phyloP scores from a whole-genome alignment of 306 rosid species.

The Cucurbita maxima region DNA sequence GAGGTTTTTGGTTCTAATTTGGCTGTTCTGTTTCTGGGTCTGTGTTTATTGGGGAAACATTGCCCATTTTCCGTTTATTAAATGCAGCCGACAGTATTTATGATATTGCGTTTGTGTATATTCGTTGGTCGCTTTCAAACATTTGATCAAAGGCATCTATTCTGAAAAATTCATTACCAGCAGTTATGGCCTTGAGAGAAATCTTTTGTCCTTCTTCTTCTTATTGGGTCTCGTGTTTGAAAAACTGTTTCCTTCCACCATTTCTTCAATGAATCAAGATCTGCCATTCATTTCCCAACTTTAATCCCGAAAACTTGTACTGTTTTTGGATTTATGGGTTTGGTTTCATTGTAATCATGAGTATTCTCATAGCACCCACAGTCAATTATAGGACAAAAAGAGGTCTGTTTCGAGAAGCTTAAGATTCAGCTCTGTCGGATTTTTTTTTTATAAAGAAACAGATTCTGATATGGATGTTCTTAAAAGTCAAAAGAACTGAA shows the following conservation, averaged over 20 bases:
- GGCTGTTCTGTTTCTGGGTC: neutral
- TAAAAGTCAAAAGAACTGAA: neutral
- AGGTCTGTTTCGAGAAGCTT: neutral
- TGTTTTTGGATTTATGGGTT: neutral
- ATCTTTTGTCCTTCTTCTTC: neutral
- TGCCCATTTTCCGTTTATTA: neutral
- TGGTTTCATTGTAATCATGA: neutral
- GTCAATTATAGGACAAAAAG: neutral
- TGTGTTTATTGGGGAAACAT: neutral
- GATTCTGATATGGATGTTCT: too few species aligned
- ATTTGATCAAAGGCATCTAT: neutral
- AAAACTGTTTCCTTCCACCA: neutral
- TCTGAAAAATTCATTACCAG: neutral
- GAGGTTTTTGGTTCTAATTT: neutral
- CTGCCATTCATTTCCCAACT: neutral
- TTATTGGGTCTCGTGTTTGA: neutral
- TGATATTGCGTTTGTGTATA: neutral
- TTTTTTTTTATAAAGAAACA: too few species aligned
- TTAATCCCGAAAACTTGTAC: neutral
- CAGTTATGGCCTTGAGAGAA: neutral
- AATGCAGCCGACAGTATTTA: conserved; percentile 6
- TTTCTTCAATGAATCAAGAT: neutral
- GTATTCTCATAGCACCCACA: neutral
- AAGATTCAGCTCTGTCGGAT: neutral
- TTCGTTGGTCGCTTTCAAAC: neutral